Percentiles rank a stretch among this genome's conserved stretches.
Conservation (phyloP, 148 eudicot genomes). For the Vaccinium darrowii region DNA sequence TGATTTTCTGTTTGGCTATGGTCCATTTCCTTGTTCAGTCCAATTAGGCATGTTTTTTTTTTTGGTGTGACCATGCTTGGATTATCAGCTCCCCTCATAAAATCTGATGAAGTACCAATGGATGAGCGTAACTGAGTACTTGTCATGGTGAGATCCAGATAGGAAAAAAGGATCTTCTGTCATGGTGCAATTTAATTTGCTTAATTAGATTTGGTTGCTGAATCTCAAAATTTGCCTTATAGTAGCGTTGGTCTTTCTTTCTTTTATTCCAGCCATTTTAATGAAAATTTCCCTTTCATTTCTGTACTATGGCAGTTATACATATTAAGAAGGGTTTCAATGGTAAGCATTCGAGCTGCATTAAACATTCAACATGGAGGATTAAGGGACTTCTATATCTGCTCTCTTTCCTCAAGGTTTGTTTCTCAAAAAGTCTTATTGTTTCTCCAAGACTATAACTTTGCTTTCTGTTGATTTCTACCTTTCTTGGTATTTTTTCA, state of each 20-base stretch:
- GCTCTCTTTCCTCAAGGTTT: slow-evolving; percentile 95
- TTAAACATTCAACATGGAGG: slow-evolving; percentile 91
- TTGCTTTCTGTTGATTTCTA: neutral
- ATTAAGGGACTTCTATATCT: slow-evolving; percentile 89
- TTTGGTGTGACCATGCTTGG: neutral
- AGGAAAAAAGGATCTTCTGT: neutral
- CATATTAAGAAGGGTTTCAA: slow-evolving; percentile 87
- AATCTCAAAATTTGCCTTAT: neutral
- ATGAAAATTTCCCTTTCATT: neutral
- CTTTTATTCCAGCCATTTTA: neutral
- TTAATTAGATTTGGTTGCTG: neutral
- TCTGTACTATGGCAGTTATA: slow-evolving; percentile 60
- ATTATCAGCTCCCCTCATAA: neutral
- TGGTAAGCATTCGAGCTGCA: slow-evolving; percentile 96
- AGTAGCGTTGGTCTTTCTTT: neutral
- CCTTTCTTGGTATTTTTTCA: slow-evolving; percentile 29
- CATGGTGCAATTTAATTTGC: slow-evolving; percentile 1
- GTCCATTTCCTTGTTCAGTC: neutral
- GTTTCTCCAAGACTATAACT: neutral
- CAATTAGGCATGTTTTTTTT: neutral
- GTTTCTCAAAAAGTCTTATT: neutral
- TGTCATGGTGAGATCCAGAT: neutral
- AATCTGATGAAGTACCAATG: neutral
- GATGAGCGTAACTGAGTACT: neutral
- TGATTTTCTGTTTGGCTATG: neutral